These are phyloP conservation scores for Diaporthe sp. DNA, from an alignment of 2,329 filamentous ascomycete species.

Conservation along the genomic window DNA sequence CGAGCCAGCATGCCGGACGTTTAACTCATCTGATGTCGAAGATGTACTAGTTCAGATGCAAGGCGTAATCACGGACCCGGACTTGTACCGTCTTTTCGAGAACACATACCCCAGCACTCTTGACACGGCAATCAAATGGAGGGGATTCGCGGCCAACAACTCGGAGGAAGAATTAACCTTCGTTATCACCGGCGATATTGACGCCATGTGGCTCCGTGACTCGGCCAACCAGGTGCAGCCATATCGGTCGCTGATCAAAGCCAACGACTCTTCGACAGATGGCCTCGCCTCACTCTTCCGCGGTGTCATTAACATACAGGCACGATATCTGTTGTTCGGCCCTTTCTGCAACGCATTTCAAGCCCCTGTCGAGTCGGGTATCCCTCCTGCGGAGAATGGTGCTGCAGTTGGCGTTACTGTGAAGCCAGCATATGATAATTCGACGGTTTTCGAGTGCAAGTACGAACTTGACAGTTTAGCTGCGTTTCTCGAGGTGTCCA, in stretches of 20 bases:
- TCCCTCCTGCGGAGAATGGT: conserved; percentile 68
- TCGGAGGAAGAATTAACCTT: conserved; percentile 73
- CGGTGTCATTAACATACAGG: conserved; percentile 82
- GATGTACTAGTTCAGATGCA: conserved; percentile 79
- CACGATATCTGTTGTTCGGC: conserved; percentile 74
- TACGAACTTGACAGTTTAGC: conserved; percentile 94
- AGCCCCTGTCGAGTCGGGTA: conserved; percentile 80
- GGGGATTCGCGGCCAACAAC: conserved; percentile 68
- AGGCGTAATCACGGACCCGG: conserved; percentile 78
- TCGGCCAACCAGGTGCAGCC: conserved; percentile 78
- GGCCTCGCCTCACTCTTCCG: conserved; percentile 77
- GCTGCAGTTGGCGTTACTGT: conserved; percentile 71
- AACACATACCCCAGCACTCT: conserved; percentile 82
- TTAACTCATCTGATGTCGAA: conserved; percentile 82
- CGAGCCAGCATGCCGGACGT: conserved; percentile 80
- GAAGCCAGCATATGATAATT: conserved; percentile 75
- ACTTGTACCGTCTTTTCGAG: conserved; percentile 77
- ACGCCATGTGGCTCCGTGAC: conserved; percentile 54
- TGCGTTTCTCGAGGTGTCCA: conserved; percentile 84
- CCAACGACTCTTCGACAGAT: conserved; percentile 59
- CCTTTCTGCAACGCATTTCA: conserved; percentile 98
- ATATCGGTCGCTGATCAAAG: conserved; percentile 74
- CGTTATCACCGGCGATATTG: conserved; percentile 69
- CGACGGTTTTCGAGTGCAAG: conserved; percentile 92
- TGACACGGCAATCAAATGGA: conserved; percentile 79